Evolutionary conservation across 192 early-diverging fungal genomes (phyloP), one percentile per base, ranked within the genome.

Genomic region (Coemansia sp.): DNA sequence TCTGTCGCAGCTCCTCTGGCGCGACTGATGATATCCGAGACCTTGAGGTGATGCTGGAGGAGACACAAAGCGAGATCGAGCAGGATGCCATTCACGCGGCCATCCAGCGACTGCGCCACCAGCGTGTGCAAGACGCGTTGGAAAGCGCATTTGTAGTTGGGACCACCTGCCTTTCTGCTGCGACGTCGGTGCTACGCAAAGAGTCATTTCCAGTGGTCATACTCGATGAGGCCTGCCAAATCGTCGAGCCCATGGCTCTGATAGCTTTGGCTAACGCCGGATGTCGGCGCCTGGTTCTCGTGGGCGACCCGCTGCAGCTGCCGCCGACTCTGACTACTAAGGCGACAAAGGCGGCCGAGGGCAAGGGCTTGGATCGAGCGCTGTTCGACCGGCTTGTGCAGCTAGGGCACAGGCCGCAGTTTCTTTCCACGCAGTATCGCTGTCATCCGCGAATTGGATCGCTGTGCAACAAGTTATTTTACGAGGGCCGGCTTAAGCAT

Each of bases 241-340:
- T 97, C 51, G 88, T 91, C 35, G 96, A 98, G 66, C 93, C 96
- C 0, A 86, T 97, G 85, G 89, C 91, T 0, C 76, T 98, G 68
- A 85, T 98, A 0, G 94, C 95, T 0, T 66, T 97, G 47, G 71
- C 82, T 15, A 76, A 86, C 22, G 89, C 93, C 20, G 59, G 75
- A 4, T 85, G 85, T 31, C 76, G 84, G 20, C 74, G 87, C 15
- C 61, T 91, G 10, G 80, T 98, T 27, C 77, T 98, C 36, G 89
- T 98, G 31, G 96, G 96, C 2, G 96, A 98, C 70, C 96, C 96
- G 11, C 60, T 85, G 15, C 95, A 96, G 84, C 84, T 98, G 45
- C 84, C 92, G 8, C 95, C 95, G n/a, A 93, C 92, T 3, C 59
- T 97, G 37, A 86, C 84, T 4, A 89, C 89, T 4, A 67, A 39